Conservation (phyloP, 75 land plant genomes). For the Isoetes taiwanensis region DNA sequence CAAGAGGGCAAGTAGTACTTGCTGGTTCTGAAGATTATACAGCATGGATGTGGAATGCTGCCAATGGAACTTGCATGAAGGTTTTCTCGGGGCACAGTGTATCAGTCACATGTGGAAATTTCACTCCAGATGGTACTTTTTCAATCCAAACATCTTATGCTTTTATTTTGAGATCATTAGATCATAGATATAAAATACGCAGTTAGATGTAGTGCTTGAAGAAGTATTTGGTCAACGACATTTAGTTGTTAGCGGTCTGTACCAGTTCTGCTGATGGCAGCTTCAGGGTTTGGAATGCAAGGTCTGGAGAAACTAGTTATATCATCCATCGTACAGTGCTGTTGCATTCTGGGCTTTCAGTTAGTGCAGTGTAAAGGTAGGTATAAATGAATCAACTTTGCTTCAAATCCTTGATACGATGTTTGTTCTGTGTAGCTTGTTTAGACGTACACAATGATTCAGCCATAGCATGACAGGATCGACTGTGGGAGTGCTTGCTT, state of each 20-base stretch:
- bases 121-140: constrained; percentile 95
- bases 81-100: constrained; percentile 66
- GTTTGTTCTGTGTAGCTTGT: too few species aligned
- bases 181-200: too few species aligned
- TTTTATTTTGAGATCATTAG: too few species aligned
- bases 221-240: too few species aligned
- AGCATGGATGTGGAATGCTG: constrained; percentile 97
- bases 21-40: constrained; percentile 86
- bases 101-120: constrained; percentile 82
- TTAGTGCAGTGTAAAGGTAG: constrained; percentile 37
- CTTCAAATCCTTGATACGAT: too few species aligned
- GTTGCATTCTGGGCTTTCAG: constrained; percentile 48
- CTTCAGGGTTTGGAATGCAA: constrained; percentile 86
- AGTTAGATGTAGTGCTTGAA: too few species aligned
- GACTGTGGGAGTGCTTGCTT: too few species aligned
- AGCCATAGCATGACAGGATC: too few species aligned
- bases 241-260: too few species aligned
- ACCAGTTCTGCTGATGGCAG: constrained; percentile 81
- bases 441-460: too few species aligned
- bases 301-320: constrained; percentile 52
- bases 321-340: constrained; percentile 62
- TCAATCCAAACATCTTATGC: too few species aligned
- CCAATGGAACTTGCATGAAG: constrained; percentile 41
- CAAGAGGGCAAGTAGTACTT: constrained; percentile 71
- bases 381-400: too few species aligned